phyloP scores from a whole-genome alignment of 169 alveolate species.

The Plasmodium chabaudi region DNA sequence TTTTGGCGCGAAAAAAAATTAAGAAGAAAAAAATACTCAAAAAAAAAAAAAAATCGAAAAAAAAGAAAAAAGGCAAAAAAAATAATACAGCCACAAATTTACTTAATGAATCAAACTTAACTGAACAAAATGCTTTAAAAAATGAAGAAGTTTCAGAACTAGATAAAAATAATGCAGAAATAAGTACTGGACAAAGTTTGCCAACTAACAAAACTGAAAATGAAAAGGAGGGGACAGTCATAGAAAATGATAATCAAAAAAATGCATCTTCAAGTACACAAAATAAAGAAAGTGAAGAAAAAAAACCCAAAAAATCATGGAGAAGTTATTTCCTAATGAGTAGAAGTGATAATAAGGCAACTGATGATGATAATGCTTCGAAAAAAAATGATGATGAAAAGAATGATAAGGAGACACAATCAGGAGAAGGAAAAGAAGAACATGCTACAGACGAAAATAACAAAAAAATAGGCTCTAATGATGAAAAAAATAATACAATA shows the following conservation, averaged over 20 bases:
- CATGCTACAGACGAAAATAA: no score
- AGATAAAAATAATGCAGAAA: not conserved
- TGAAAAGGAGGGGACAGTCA: not conserved
- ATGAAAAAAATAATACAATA: no score
- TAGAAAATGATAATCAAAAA: not conserved
- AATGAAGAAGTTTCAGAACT: no score
- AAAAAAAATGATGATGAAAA: no score
- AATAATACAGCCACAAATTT: not conserved
- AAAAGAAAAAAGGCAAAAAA: not conserved
- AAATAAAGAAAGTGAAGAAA: not conserved
- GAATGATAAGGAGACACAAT: no score
- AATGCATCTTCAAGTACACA: not conserved
- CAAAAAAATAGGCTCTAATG: no score
- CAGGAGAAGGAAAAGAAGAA: no score
- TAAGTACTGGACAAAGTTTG: not conserved
- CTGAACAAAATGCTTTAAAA: no score
- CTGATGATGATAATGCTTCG: not conserved
- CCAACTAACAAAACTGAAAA: not conserved
- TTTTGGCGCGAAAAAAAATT: slow-evolving; percentile 9
- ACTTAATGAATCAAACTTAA: no score
- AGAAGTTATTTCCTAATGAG: no score
- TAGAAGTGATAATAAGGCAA: not conserved
- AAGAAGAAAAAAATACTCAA: slow-evolving; percentile 25
- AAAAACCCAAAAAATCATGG: no score
- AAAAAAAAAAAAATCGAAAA: slow-evolving; percentile 25